Conservation (phyloP, 768 basidiomycete genomes). For the Russula virescens region DNA sequence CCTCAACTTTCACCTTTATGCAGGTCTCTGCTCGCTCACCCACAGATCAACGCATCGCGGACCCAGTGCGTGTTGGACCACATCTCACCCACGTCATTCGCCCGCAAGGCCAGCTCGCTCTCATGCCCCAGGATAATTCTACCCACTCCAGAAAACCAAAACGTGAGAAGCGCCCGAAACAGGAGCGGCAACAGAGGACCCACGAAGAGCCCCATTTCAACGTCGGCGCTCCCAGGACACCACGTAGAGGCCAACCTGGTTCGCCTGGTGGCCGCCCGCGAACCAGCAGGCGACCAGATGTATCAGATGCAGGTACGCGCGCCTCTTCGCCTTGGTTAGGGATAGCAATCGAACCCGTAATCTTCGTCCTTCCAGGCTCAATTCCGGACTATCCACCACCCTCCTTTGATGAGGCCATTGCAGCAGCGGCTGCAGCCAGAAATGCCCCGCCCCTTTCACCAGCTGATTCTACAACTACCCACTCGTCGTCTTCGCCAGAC, state of each 20-base stretch:
- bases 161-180: constrained; percentile 26
- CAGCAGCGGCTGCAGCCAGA: constrained; percentile 24
- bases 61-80: constrained; percentile 37
- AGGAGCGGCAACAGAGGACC: constrained; percentile 13
- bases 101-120: constrained; percentile 48
- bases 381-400: constrained; percentile 68
- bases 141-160: constrained; percentile 43
- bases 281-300: constrained; percentile 26
- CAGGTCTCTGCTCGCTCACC: constrained; percentile 23
- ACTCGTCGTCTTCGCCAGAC: constrained; percentile 18
- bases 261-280: constrained; percentile 19
- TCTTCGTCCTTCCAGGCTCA: constrained; percentile 21
- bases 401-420: constrained; percentile 63
- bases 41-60: constrained; percentile 26
- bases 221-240: constrained; percentile 19
- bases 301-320: constrained; percentile 31
- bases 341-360: constrained; percentile 1
- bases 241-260: constrained; percentile 19
- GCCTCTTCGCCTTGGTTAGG: neutral
- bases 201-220: constrained; percentile 25
- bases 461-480: constrained; percentile 5
- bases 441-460: constrained; percentile 18
- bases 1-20: constrained; percentile 23
- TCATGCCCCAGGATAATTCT: constrained; percentile 46
- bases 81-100: constrained; percentile 53